These are phyloP conservation scores for Agaricales sp. DNA, from an alignment of 1,284 basidiomycete genomes.

Conservation along the genomic window DNA sequence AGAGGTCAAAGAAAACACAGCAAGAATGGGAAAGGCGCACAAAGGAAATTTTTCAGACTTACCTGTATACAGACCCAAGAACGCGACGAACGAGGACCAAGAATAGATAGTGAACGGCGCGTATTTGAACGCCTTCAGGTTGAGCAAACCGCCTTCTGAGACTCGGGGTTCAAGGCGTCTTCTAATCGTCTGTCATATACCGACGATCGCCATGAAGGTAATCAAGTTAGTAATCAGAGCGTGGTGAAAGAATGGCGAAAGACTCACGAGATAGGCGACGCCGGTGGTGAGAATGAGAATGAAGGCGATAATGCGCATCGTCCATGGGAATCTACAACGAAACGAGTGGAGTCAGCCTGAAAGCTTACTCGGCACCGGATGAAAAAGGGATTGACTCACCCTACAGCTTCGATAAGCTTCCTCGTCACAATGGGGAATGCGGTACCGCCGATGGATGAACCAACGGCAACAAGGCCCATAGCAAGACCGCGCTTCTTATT, in stretches of 20 bases:
- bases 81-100: conserved; percentile 30
- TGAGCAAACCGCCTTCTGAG: conserved; percentile 34
- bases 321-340: conserved; percentile 54
- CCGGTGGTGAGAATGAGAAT: conserved; percentile 33
- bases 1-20: too few species aligned
- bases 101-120: conserved; percentile 30
- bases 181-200: conserved; percentile 32
- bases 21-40: too few species aligned
- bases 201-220: neutral
- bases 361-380: neutral
- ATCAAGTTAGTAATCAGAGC: too few species aligned
- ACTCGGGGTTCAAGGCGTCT: conserved; percentile 37
- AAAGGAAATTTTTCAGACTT: too few species aligned
- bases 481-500: conserved; percentile 29
- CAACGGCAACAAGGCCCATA: conserved; percentile 30
- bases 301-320: conserved; percentile 48
- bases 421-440: conserved; percentile 35
- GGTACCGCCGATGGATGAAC: conserved; percentile 36
- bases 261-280: conserved; percentile 30
- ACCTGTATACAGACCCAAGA: conserved; percentile 52
- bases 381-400: conserved; percentile 17
- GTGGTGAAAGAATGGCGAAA: too few species aligned
- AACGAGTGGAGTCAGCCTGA: neutral
- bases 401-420: conserved; percentile 33
- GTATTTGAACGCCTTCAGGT: conserved; percentile 33